These are phyloP conservation scores for Boechera stricta DNA, from an alignment of 345 rosid genomes.

Conservation along the genomic window DNA sequence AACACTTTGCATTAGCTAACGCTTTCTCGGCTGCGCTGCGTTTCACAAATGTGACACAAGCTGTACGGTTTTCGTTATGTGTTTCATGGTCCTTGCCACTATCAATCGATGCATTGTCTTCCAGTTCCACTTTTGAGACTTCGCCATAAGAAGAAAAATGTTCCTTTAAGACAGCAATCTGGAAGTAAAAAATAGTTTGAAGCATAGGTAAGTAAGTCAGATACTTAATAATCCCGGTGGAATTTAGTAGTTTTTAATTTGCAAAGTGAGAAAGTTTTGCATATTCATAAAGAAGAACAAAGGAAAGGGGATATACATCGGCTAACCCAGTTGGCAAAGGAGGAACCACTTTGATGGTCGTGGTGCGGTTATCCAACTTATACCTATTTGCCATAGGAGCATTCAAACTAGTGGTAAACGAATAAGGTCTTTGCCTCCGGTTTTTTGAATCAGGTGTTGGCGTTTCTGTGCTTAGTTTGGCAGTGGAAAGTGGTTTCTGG, in stretches of 20 bases:
- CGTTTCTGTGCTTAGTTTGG: constrained; percentile 48
- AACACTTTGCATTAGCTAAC: constrained; percentile 72
- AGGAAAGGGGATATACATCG: constrained; percentile 62
- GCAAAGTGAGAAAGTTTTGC: background rate
- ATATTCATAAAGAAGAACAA: constrained; percentile 24
- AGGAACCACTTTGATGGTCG: constrained; percentile 67
- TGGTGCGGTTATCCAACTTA: constrained; percentile 87
- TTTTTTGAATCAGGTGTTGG: constrained; percentile 49
- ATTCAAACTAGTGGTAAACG: constrained; percentile 44
- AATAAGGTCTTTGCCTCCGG: constrained; percentile 54
- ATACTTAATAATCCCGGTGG: background rate
- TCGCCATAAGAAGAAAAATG: constrained; percentile 81
- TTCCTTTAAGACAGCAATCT: constrained; percentile 74
- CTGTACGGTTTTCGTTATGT: constrained; percentile 52
- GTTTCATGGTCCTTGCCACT: constrained; percentile 47
- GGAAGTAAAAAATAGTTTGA: constrained; percentile 36
- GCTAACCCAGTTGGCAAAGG: constrained; percentile 84
- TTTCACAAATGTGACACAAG: constrained; percentile 57
- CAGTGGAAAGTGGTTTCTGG: constrained; percentile 50
- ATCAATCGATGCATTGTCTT: constrained; percentile 55
- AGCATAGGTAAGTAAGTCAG: background rate
- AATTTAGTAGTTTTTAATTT: background rate
- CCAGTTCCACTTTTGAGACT: constrained; percentile 68
- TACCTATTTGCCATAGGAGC: constrained; percentile 59
- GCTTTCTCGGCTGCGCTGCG: constrained; percentile 86